phyloP scores from a whole-genome alignment of 2,329 filamentous ascomycete genomes.

The Colletotrichum sp. region DNA sequence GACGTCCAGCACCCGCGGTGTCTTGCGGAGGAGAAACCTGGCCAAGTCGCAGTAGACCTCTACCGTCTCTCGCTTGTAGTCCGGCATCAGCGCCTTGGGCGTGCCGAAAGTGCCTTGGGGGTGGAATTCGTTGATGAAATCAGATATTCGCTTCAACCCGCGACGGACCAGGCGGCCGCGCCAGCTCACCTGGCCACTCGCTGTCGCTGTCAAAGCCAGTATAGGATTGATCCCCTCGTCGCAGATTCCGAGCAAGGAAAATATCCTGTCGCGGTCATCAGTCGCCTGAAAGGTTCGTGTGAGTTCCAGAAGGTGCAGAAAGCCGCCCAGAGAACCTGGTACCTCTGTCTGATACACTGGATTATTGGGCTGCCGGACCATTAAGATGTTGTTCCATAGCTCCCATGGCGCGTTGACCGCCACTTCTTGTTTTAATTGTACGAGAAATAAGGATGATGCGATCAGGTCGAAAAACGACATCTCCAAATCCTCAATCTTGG shows the following conservation, averaged over 20 bases:
- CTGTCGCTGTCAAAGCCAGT: slow-evolving; percentile 2
- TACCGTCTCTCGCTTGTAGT: slow-evolving; percentile 14
- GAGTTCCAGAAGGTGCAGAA: slow-evolving; percentile 7
- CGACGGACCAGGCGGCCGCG: slow-evolving; percentile 1
- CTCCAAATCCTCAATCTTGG: slow-evolving; percentile 13
- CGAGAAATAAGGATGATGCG: background rate
- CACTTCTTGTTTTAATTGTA: background rate
- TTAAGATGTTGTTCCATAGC: slow-evolving; percentile 8
- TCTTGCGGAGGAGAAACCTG: slow-evolving; percentile 18
- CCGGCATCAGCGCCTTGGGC: slow-evolving; percentile 10
- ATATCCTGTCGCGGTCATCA: slow-evolving; percentile 12
- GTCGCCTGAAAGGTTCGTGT: slow-evolving; percentile 12
- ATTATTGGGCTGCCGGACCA: background rate
- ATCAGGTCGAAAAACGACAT: slow-evolving; percentile 16
- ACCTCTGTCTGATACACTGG: background rate
- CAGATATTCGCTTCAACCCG: slow-evolving; percentile 6
- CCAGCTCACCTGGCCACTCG: slow-evolving; percentile 1
- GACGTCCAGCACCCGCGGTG: slow-evolving; percentile 14
- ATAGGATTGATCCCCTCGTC: slow-evolving; percentile 12
- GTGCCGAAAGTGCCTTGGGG: slow-evolving; percentile 8
- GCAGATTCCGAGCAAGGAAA: slow-evolving; percentile 7
- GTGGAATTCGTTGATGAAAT: slow-evolving; percentile 4
- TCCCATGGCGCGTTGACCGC: background rate
- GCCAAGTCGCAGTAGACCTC: slow-evolving; percentile 20
- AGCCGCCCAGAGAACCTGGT: background rate